These are phyloP conservation scores for Solanum paucissectum DNA, from an alignment of 257 asterid species.

Conservation along the genomic window DNA sequence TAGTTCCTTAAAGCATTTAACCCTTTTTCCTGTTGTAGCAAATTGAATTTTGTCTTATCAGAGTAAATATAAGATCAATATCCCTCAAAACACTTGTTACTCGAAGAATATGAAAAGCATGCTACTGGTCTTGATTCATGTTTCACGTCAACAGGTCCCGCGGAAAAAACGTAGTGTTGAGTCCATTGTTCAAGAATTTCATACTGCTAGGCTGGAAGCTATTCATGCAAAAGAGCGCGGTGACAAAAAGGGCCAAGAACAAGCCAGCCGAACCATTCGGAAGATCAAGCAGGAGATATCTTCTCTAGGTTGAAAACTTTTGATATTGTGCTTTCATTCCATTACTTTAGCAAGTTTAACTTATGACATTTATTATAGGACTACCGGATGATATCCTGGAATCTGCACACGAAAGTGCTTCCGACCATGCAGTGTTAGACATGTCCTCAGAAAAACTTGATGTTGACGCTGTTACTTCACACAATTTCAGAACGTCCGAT, in stretches of 20 bases:
- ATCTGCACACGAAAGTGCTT: constrained; percentile 50
- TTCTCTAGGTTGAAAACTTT: constrained; percentile 54
- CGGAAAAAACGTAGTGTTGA: constrained; percentile 50
- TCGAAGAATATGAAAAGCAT: neutral
- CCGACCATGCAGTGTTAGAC: constrained; percentile 26
- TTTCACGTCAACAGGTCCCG: constrained; percentile 30
- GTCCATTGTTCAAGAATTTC: constrained; percentile 63
- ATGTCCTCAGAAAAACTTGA: constrained; percentile 24
- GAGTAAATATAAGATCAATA: neutral
- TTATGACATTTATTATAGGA: constrained; percentile 42
- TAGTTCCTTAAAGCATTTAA: neutral
- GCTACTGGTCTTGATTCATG: neutral
- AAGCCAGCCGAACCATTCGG: constrained; percentile 64
- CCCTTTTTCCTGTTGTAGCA: neutral
- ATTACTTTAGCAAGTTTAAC: neutral
- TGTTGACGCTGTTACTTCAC: constrained; percentile 14
- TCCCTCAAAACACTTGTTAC: neutral
- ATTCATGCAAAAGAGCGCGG: constrained; percentile 67
- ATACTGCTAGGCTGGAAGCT: constrained; percentile 79
- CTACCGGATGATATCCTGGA: constrained; percentile 59
- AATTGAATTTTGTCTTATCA: neutral
- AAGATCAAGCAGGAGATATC: constrained; percentile 75
- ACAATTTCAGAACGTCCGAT: constrained; percentile 15
- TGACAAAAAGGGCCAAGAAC: constrained; percentile 73
- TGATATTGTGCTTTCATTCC: neutral